Percentiles rank a stretch among this genome's conserved stretches.
phyloP scores from a whole-genome alignment of 306 rosid genomes.

The Inga leiocalycina region DNA sequence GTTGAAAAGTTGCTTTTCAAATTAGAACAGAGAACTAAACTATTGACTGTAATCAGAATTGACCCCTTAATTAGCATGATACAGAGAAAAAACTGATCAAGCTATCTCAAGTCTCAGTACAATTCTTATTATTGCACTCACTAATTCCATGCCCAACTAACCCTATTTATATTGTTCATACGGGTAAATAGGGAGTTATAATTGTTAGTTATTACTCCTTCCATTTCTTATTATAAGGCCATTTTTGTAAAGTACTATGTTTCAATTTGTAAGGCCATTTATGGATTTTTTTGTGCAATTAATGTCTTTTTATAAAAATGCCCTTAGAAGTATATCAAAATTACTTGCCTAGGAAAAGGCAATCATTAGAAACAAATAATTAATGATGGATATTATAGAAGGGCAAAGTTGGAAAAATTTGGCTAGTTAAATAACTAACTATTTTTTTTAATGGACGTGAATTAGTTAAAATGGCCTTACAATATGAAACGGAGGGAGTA shows the following conservation, averaged over 20 bases:
- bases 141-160: neutral
- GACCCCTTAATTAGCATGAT: neutral
- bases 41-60: neutral
- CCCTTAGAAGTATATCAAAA: neutral
- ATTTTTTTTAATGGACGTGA: neutral
- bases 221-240: neutral
- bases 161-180: neutral
- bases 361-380: too few species aligned
- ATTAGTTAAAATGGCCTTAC: neutral
- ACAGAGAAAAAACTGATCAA: neutral
- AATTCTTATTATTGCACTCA: neutral
- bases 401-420: neutral
- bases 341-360: neutral
- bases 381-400: too few species aligned
- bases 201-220: neutral
- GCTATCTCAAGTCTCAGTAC: neutral
- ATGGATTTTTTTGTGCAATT: neutral
- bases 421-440: neutral
- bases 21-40: neutral
- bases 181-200: neutral
- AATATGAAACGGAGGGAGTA: neutral
- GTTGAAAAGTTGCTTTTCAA: neutral
- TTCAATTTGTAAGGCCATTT: neutral
- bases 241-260: neutral
- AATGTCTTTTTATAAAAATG: too few species aligned